A percentile compares a stretch with the other conserved stretches of the same genome.
Conservation (phyloP, 306 rosid genomes). For the Mimosa pudica region DNA sequence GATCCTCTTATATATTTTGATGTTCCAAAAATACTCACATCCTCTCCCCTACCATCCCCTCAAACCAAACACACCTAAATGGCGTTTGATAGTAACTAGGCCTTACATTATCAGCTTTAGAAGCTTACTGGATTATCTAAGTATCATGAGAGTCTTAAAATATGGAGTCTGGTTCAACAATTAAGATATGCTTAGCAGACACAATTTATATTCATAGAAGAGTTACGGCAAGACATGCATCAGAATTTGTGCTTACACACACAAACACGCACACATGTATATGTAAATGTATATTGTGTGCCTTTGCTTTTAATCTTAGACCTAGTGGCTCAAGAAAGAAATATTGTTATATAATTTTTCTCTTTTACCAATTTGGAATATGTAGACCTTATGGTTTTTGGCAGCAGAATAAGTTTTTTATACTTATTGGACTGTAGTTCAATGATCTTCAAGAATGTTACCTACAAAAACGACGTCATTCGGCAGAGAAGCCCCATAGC, state of each 20-base stretch:
- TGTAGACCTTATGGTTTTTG: constrained; percentile 20
- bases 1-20: no score
- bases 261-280: no score
- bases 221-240: neutral
- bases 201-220: neutral
- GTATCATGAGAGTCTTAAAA: constrained; percentile 24
- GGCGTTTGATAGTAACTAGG: constrained; percentile 10
- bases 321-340: constrained; percentile 18
- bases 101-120: constrained; percentile 10
- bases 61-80: neutral
- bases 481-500: constrained; percentile 60
- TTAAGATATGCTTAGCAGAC: constrained; percentile 24
- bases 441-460: constrained; percentile 95
- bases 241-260: neutral
- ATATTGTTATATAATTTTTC: constrained; percentile 7
- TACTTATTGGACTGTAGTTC: constrained; percentile 60
- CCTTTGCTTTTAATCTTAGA: neutral
- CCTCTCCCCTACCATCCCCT: no score
- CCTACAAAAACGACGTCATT: constrained; percentile 83
- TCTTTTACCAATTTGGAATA: constrained; percentile 19
- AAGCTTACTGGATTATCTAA: neutral
- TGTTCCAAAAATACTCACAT: no score
- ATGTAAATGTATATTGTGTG: neutral
- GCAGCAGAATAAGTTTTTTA: constrained; percentile 27
- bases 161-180: neutral